Evolutionary conservation across 257 asterid species (phyloP).

Genomic region (Cordia subcordata): DNA sequence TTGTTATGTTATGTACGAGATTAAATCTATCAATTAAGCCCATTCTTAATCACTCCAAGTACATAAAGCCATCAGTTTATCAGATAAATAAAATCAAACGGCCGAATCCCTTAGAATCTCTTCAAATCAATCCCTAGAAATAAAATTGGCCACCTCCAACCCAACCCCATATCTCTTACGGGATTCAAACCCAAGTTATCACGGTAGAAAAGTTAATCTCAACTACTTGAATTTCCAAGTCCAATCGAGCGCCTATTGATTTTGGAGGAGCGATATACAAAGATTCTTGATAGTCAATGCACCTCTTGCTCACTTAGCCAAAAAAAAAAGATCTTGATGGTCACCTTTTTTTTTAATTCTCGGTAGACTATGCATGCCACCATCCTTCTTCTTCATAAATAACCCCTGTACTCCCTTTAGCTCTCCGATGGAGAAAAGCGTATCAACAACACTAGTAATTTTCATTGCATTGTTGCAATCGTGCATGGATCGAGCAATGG

Average conservation of each 20-base stretch:
- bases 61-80: neutral
- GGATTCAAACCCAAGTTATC: too few species aligned
- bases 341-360: neutral
- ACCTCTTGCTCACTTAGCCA: too few species aligned
- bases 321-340: too few species aligned
- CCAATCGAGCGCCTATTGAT: too few species aligned
- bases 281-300: too few species aligned
- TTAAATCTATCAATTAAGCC: neutral
- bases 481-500: neutral
- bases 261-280: too few species aligned
- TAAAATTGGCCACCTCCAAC: too few species aligned
- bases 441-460: neutral
- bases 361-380: neutral
- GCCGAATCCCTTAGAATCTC: too few species aligned
- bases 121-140: too few species aligned
- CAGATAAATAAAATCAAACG: neutral
- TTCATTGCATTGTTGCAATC: neutral
- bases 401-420: neutral
- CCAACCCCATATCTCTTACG: too few species aligned
- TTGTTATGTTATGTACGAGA: conserved; percentile 3
- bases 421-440: conserved; percentile 7
- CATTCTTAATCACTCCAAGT: neutral
- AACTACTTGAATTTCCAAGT: too few species aligned
- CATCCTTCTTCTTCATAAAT: neutral
- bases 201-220: too few species aligned